Conservation (phyloP, 164 flowering plant genomes). For the Piper longum region DNA sequence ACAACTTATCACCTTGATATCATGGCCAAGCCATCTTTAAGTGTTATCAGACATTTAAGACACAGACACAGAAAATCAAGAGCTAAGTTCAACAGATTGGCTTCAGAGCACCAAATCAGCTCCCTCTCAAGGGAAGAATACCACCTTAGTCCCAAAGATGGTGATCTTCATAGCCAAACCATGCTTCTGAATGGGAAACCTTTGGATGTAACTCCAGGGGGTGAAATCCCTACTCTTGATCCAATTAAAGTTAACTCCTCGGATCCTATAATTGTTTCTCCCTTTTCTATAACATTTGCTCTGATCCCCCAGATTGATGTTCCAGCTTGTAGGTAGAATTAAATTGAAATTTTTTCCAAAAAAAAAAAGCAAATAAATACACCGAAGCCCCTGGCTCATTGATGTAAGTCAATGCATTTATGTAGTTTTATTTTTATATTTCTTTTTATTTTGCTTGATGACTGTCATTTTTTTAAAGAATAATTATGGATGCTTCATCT, state of each 20-base stretch:
- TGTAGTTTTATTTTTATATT: no score
- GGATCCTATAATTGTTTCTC: conserved; percentile 42
- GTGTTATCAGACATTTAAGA: not conserved
- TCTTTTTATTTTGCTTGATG: no score
- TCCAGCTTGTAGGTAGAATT: conserved; percentile 36
- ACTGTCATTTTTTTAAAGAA: no score
- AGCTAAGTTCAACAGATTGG: conserved; percentile 6
- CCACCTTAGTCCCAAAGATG: conserved; percentile 63
- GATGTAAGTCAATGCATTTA: no score
- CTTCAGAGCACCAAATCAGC: conserved; percentile 4
- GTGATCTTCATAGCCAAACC: conserved; percentile 69
- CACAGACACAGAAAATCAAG: conserved; percentile 13
- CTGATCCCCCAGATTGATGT: conserved; percentile 40
- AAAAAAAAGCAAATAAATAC: no score
- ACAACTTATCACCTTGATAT: conserved; percentile 30
- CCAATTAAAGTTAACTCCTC: conserved; percentile 35
- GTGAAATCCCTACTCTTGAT: conserved; percentile 44
- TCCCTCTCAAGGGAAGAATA: conserved; percentile 50
- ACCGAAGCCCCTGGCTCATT: no score
- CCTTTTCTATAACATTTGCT: conserved; percentile 64
- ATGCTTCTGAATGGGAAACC: conserved; percentile 67
- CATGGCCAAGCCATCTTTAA: conserved; percentile 11
- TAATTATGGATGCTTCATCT: no score
- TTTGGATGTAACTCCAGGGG: conserved; percentile 32
- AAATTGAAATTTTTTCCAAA: no score